Evolutionary conservation across 352 stramenopile genomes (phyloP).

Genomic region (Globisporangium cylindrosporum): DNA sequence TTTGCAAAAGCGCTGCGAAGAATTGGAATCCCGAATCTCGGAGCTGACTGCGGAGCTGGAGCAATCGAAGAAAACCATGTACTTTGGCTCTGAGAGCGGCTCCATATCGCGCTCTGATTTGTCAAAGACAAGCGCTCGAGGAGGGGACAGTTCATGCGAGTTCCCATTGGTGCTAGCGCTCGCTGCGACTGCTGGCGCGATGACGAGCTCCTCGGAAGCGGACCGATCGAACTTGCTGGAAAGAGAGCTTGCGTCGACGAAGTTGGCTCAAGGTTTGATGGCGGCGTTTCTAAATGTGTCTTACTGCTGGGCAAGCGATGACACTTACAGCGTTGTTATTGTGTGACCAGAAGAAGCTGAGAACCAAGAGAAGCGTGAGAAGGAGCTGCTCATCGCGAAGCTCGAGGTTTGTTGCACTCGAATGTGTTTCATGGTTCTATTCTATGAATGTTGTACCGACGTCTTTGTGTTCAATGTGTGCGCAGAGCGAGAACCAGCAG

Average conservation of each 20-base stretch:
- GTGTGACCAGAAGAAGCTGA: constrained; percentile 10
- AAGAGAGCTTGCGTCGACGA: constrained; percentile 49
- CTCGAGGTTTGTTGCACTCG: constrained; percentile 46
- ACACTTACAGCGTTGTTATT: background rate
- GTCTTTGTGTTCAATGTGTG: background rate
- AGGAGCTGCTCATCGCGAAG: constrained; percentile 57
- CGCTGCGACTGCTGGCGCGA: constrained; percentile 63
- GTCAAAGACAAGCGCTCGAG: constrained; percentile 64
- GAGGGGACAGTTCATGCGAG: constrained; percentile 72
- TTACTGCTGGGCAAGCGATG: background rate
- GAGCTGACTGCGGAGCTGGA: constrained; percentile 70
- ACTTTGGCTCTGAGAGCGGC: constrained; percentile 66
- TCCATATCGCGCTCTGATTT: constrained; percentile 65
- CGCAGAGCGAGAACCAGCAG: constrained; percentile 78
- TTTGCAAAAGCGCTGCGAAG: constrained; percentile 66
- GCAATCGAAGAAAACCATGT: constrained; percentile 67
- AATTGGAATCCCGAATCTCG: constrained; percentile 59
- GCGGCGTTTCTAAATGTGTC: background rate
- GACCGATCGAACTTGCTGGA: constrained; percentile 63
- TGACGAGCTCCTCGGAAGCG: constrained; percentile 70
- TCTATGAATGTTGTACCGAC: background rate
- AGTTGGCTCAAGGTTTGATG: constrained; percentile 42
- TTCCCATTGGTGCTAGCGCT: constrained; percentile 81
- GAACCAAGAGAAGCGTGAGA: constrained; percentile 28
- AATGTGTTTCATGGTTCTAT: background rate